Evolutionary conservation across 441 rosid species (phyloP), one percentile per base, ranked within the genome.

Genomic region (Heliophila coronopifolia): DNA sequence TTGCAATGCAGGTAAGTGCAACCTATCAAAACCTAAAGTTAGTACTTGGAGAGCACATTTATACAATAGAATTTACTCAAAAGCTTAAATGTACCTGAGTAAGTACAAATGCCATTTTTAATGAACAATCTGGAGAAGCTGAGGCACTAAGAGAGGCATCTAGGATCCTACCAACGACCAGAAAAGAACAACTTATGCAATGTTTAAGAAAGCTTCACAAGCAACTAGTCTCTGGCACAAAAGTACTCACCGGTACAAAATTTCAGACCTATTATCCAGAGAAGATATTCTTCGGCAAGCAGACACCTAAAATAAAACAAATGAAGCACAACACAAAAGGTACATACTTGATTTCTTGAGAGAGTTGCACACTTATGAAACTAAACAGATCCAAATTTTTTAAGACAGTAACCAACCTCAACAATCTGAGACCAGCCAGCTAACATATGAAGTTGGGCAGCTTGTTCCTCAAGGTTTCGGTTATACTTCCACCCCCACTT

Each of bases 401-500:
- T 6, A 48, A 45, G 35, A 60, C 59, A 41, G 57, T 50, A 65
- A 60, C 34, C 26, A 50, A 90, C 98, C 99, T 92, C 97, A 54
- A 79, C 92, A 63, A 85, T 72, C 58, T 85, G 97, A 50, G 97
- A 80, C 97, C 99, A 92, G 49, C 89, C 99, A 63, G 89, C 75
- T 71, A 92, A 75, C 97, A 85, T 88, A 66, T 92, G 99, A 71
- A 88, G 97, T 64, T 92, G 97, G 61, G 95, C 97, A 65, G 94
- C 95, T 69, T 85, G 95, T 62, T 92, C 99, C 76, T 92, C 97
- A 37, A 92, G 97, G 75, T 88, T 92, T 60, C 77, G 83, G 66
- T 92, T 87, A 70, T 81, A 76, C 68, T 79, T 88, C 99, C 96
- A 92, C 37, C 87, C 99, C 97, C 99, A 88, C 76, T 94, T 83